Conservation (phyloP, 495 filamentous ascomycete species). For the Daldinia caldariorum region DNA sequence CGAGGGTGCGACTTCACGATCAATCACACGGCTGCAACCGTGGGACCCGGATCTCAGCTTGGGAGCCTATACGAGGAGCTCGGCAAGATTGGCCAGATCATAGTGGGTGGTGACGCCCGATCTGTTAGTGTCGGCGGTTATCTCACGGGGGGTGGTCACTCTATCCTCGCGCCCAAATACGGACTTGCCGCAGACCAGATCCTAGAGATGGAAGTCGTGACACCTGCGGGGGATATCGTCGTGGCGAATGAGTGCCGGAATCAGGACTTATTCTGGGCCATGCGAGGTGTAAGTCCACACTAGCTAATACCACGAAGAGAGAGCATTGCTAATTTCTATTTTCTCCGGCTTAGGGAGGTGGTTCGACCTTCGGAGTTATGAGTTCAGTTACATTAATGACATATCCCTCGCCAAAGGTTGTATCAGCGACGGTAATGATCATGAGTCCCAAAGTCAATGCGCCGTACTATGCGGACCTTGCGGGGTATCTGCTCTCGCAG, state of each 20-base stretch:
- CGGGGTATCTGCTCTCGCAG: conserved; percentile 52
- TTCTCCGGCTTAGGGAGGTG: conserved; percentile 60
- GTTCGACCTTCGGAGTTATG: conserved; percentile 71
- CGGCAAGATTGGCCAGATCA: conserved; percentile 47
- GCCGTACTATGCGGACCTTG: conserved; percentile 42
- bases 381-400: conserved; percentile 63
- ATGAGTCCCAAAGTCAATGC: conserved; percentile 24
- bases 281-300: conserved; percentile 61
- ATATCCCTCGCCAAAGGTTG: conserved; percentile 47
- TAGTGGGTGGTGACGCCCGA: conserved; percentile 49
- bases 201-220: conserved; percentile 70
- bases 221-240: conserved; percentile 62
- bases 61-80: conserved; percentile 47
- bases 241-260: conserved; percentile 65
- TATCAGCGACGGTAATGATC: conserved; percentile 33
- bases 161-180: conserved; percentile 60
- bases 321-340: not conserved
- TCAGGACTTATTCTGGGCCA: conserved; percentile 73
- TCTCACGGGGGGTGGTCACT: conserved; percentile 70
- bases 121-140: conserved; percentile 62
- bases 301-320: not conserved
- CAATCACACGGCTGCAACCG: conserved; percentile 51
- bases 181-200: conserved; percentile 72
- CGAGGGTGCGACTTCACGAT: conserved; percentile 51
- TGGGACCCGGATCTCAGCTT: conserved; percentile 53